Evolutionary conservation across 1,139 yeast genomes (phyloP).

Genomic region (Saccharomyces hybrid): DNA sequence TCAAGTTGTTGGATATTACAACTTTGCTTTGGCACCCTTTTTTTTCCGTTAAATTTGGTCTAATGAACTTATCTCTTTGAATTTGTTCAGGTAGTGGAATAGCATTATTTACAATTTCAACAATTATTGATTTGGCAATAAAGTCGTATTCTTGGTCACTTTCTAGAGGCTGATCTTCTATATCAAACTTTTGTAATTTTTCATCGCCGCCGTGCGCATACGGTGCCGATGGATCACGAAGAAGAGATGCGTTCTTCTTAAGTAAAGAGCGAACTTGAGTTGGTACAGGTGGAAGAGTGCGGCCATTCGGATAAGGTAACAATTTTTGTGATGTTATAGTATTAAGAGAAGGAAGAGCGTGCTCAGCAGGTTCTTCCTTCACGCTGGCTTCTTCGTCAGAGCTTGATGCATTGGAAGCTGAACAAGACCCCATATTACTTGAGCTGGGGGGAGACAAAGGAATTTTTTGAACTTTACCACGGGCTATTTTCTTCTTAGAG

Average conservation of each 20-base stretch:
- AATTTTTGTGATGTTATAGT: neutral
- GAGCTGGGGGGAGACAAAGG: slow-evolving; percentile 8
- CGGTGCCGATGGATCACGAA: neutral
- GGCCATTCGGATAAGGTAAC: neutral
- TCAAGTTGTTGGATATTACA: slow-evolving; percentile 10
- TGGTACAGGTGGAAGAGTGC: neutral
- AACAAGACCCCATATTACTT: slow-evolving; percentile 6
- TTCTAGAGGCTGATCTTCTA: neutral
- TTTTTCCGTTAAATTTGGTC: slow-evolving; percentile 12
- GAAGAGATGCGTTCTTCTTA: neutral
- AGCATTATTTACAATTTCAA: slow-evolving; percentile 21
- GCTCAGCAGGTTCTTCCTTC: neutral
- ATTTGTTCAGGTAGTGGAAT: slow-evolving; percentile 22
- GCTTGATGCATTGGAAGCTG: neutral
- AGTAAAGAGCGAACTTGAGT: neutral
- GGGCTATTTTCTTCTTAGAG: neutral
- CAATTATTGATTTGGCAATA: slow-evolving; percentile 18
- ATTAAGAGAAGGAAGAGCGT: neutral
- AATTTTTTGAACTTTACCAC: neutral
- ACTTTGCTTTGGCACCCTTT: slow-evolving; percentile 2
- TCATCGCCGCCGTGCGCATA: neutral
- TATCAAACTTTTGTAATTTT: neutral
- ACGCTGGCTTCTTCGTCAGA: neutral
- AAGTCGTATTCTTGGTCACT: slow-evolving; percentile 16
- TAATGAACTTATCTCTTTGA: slow-evolving; percentile 11